Conservation (phyloP, 352 stramenopile species). For the Phytopythium boreale region DNA sequence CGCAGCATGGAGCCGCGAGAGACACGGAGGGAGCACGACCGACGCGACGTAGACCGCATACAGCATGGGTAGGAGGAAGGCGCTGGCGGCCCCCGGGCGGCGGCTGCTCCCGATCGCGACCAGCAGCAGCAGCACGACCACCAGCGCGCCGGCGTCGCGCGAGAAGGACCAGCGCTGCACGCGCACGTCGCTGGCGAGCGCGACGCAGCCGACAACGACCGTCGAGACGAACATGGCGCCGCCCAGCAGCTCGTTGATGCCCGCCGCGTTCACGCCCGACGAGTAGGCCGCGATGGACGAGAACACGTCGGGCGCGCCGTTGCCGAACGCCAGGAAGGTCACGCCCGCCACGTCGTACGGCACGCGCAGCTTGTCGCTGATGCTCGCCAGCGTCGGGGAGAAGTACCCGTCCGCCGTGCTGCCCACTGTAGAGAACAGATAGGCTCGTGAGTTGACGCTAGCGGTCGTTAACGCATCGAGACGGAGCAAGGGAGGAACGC, state of each 20-base stretch:
- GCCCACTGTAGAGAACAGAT: constrained; percentile 65
- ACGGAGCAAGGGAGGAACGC: constrained; percentile 8
- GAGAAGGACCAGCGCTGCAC: constrained; percentile 68
- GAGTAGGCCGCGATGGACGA: constrained; percentile 87
- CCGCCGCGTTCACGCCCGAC: constrained; percentile 62
- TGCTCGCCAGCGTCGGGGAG: constrained; percentile 93
- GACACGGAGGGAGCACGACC: constrained; percentile 53
- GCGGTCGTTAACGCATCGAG: not conserved
- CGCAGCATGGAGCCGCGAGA: constrained; percentile 25
- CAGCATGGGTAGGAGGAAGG: constrained; percentile 43
- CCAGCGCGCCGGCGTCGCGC: constrained; percentile 52
- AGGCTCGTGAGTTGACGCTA: not conserved
- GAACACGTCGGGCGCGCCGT: constrained; percentile 97
- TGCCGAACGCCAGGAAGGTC: constrained; percentile 97
- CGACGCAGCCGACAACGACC: constrained; percentile 88
- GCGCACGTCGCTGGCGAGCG: constrained; percentile 64
- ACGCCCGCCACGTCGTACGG: constrained; percentile 94
- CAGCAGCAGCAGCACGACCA: constrained; percentile 48
- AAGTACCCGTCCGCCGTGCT: constrained; percentile 98
- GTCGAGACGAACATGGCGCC: constrained; percentile 95
- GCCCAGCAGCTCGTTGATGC: constrained; percentile 93
- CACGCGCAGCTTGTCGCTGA: constrained; percentile 91
- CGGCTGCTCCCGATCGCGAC: constrained; percentile 27
- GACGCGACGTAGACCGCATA: constrained; percentile 62
- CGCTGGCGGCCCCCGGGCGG: constrained; percentile 18